A percentile compares a stretch with the other conserved stretches of the same genome.
phyloP scores from a whole-genome alignment of 2,329 filamentous ascomycete species.

The Alternaria sp. region DNA sequence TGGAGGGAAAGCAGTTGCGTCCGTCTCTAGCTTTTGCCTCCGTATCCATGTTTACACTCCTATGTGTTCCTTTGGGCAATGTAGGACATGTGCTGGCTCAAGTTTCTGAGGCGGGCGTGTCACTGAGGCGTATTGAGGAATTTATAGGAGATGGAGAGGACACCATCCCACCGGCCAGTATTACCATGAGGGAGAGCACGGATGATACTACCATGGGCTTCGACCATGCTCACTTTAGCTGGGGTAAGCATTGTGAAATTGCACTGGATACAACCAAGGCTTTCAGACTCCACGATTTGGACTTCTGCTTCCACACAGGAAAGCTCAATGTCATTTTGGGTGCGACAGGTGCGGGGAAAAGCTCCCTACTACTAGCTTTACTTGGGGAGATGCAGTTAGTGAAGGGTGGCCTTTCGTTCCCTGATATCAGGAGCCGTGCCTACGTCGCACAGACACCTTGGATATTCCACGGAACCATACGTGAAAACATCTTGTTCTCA shows the following conservation, averaged over 20 bases:
- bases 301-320: not conserved
- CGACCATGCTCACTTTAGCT: not conserved
- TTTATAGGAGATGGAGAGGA: not conserved
- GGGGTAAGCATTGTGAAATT: not conserved
- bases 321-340: constrained; percentile 1
- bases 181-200: not conserved
- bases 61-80: not conserved
- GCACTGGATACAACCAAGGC: not conserved
- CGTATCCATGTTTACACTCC: constrained; percentile 2
- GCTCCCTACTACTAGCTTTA: constrained; percentile 1
- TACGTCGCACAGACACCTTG: constrained; percentile 12
- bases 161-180: not conserved
- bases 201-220: not conserved
- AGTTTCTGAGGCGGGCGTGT: not conserved
- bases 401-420: not conserved
- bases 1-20: not conserved
- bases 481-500: constrained; percentile 17
- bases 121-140: constrained; percentile 1
- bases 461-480: constrained; percentile 16
- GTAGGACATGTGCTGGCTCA: constrained; percentile 1
- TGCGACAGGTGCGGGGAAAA: constrained; percentile 3
- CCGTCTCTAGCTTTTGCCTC: constrained; percentile 2
- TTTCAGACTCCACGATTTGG: not conserved
- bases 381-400: not conserved
- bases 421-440: not conserved